Evolutionary conservation across 2,329 filamentous ascomycete genomes (phyloP).

Genomic region (Aureobasidium mangrovei): DNA sequence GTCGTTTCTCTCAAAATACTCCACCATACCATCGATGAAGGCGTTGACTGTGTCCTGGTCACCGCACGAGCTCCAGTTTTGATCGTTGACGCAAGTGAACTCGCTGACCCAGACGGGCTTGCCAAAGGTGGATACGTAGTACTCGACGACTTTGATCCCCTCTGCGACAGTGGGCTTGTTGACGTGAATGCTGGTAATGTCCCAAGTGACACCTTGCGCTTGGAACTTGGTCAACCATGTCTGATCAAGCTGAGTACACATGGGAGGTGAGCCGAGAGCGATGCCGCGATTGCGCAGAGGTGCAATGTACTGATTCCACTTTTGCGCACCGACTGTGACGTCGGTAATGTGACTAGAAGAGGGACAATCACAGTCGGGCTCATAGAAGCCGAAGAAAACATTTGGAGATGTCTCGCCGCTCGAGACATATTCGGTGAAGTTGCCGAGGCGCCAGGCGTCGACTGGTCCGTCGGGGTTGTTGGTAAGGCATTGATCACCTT

Average conservation of each 20-base stretch:
- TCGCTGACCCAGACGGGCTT: constrained; percentile 23
- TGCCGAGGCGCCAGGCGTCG: constrained; percentile 15
- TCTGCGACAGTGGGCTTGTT: constrained; percentile 22
- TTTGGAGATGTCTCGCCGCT: constrained; percentile 17
- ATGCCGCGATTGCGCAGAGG: constrained; percentile 22
- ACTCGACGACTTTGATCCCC: constrained; percentile 21
- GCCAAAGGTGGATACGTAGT: constrained; percentile 21
- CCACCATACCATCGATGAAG: constrained; percentile 20
- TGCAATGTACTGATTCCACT: constrained; percentile 21
- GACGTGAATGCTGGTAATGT: constrained; percentile 24
- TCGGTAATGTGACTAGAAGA: constrained; percentile 20
- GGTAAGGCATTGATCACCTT: constrained; percentile 14
- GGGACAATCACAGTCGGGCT: constrained; percentile 23
- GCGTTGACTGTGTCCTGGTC: constrained; percentile 20
- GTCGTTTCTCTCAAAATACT: constrained; percentile 20
- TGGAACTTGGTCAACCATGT: constrained; percentile 22
- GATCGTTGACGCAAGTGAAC: constrained; percentile 23
- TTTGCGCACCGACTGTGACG: constrained; percentile 15
- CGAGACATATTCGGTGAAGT: constrained; percentile 18
- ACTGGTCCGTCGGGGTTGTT: constrained; percentile 17
- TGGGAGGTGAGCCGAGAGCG: constrained; percentile 22
- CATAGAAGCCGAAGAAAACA: constrained; percentile 27
- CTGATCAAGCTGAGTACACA: constrained; percentile 24
- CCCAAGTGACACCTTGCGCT: constrained; percentile 17
- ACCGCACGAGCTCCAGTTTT: constrained; percentile 20